Conservation (phyloP, 768 basidiomycete genomes). For the Amanita rubescens region DNA sequence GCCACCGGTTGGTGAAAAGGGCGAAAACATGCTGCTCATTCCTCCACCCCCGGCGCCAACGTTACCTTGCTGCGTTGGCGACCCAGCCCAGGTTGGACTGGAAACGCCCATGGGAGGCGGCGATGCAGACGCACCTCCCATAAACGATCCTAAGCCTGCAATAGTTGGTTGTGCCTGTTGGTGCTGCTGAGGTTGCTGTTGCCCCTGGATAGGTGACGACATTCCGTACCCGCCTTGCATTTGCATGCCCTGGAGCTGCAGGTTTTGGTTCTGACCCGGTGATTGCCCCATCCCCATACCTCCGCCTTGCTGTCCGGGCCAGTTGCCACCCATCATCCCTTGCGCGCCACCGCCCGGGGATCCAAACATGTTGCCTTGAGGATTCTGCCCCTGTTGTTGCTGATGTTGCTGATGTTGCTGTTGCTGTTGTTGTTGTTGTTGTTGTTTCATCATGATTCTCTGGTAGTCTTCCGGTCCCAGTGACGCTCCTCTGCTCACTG, state of each 20-base stretch:
- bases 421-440: too few relatives aligned
- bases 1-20: constrained; percentile 24
- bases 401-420: too few relatives aligned
- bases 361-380: constrained; percentile 5
- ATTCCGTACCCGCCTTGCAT: constrained; percentile 15
- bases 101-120: constrained; percentile 6
- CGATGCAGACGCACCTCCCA: constrained; percentile 4
- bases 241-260: constrained; percentile 20
- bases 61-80: not conserved
- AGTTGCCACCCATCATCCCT: constrained; percentile 30
- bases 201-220: constrained; percentile 5
- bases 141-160: constrained; percentile 3
- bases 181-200: constrained; percentile 7
- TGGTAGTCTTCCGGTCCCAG: constrained; percentile 50
- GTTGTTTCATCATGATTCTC: constrained; percentile 40
- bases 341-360: constrained; percentile 13
- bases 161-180: constrained; percentile 11
- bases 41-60: not conserved
- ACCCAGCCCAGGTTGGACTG: constrained; percentile 2
- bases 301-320: constrained; percentile 14
- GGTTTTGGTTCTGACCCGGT: constrained; percentile 21
- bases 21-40: constrained; percentile 2
- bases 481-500: constrained; percentile 28
- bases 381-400: constrained; percentile 23
- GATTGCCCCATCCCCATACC: constrained; percentile 14